Evolutionary conservation across 2,329 filamentous ascomycete genomes (phyloP), one percentile per base, ranked within the genome.

Genomic region (Raffaelea albimanens): DNA sequence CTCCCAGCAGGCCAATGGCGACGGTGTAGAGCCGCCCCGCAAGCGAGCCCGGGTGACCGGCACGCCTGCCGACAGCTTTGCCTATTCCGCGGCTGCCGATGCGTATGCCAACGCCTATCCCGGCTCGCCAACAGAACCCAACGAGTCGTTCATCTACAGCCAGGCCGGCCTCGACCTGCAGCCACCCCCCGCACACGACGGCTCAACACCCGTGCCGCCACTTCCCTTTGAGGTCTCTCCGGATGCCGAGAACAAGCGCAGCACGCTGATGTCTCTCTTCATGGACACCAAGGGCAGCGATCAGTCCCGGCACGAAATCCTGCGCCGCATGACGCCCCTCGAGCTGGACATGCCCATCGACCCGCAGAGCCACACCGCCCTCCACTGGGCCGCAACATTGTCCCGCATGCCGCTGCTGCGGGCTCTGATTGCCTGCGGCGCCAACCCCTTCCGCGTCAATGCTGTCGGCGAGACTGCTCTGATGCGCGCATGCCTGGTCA

Each of bases 351-450:
- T 93, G 62, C 91, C 93, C 2, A 87, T 98, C 49, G 93, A 98
- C 59, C 77, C 83, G 22, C 88, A 88, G 50, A 83, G 83, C 33
- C 88, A 97, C 59, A 97, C 89, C 18, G 90, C 90, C 3, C 71
- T 98, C 38, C 91, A 97, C 60, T 98, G 93, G 93, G 93, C 93
- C 2, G 89, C 93, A 5, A 96, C 93, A 4, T 73, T 98, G 42
- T 89, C 89, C 3, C 84, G 91, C 16, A 83, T 95, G 61, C 78
- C 86, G 1, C 73, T 98, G 5, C 72, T 97, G 48, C 82, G 86
- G 46, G 77, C 90, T 0, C 73, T 98, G 11, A 86, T 97, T 47
- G 75, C 81, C 5, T 84, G 85, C 42, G 93, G 93, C 2, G 90
- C 91, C 1, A 95, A 83, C 55, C 88, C 95, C 42, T 87, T 83